Base-by-base conservation (phyloP, 306 rosid genomes). In the Cucurbita argyrosperma region DNA sequence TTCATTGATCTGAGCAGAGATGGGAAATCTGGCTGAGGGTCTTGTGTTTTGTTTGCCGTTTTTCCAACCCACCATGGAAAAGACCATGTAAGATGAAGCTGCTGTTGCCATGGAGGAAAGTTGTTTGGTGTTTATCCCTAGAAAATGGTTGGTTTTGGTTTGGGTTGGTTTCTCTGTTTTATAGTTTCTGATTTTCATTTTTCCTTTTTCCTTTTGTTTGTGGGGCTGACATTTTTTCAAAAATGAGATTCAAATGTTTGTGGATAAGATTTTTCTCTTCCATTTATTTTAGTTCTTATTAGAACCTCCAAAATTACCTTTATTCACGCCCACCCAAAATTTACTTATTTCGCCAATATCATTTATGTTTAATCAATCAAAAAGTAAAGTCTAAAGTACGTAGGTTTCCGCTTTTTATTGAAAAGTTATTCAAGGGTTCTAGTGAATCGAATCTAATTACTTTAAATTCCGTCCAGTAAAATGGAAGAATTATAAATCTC, bases 21-120 rank as follows among this genome's bases (percentile, higher is more conserved):
- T 64, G 40, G 79, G 82, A 72, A 85, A 77, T 51, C 81, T 40
- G 9, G 77, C 76, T 37, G 79, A 80, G 55, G 12, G 58, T 82
- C 65, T 70, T 80, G 11, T 35, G 6, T 71, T 82, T 79, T 60
- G 83, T 76, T 85, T 80, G 51, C 85, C 75, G 54, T 84, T 82
- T 54, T 45, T 68, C 83, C 77, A 87, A 56, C 83, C 85, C 63
- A 73, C 13, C 86, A 85, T 83, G 64, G 97, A 80, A 59, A 85
- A 85, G 7, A 85, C 82, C 85, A 85, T 75, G 86, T 59, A 82
- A 72, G 96, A 86, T 68, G 85, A 83, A 80, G 90, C 80, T 63
- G 97, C 90, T 96, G 91, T 4, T 6, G 69, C 90, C 79, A 38
- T 82, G 51, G 74, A 8, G 59, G 76, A 62, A 1, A 3, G 18